Percentiles rank a stretch among this genome's conserved stretches.
These are phyloP conservation scores for Cylindrodendrum hubeiense DNA, from an alignment of 2,329 filamentous ascomycete species.

Conservation along the genomic window DNA sequence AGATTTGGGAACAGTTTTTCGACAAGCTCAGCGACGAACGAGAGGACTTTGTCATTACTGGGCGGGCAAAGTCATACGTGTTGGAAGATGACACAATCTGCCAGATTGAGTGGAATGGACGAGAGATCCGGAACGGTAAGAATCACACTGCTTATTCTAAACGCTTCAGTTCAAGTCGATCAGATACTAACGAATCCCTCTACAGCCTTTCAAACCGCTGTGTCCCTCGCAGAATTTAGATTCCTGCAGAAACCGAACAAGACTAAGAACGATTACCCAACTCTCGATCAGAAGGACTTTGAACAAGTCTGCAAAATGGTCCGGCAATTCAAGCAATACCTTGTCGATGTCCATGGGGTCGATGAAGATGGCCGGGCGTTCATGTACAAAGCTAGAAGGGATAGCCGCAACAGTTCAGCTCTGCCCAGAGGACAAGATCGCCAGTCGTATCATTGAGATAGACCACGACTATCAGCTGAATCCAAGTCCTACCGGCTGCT, in stretches of 20 bases:
- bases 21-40: slow-evolving; percentile 17
- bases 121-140: slow-evolving; percentile 19
- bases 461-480: too few relatives aligned
- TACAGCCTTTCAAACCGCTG: slow-evolving; percentile 22
- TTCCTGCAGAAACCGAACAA: slow-evolving; percentile 8
- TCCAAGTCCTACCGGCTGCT: too few relatives aligned
- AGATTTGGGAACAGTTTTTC: slow-evolving; percentile 41
- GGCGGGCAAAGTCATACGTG: slow-evolving; percentile 11
- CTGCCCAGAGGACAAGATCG: too few relatives aligned
- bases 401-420: not conserved
- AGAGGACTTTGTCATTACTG: slow-evolving; percentile 13
- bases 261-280: not conserved
- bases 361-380: not conserved
- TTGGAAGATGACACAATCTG: slow-evolving; percentile 4
- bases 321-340: slow-evolving; percentile 5
- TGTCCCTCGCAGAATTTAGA: slow-evolving; percentile 16
- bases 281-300: slow-evolving; percentile 9
- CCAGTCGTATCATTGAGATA: too few relatives aligned
- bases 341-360: not conserved
- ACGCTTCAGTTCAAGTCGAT: not conserved
- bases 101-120: slow-evolving; percentile 10
- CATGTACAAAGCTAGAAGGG: not conserved
- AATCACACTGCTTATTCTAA: too few relatives aligned
- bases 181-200: not conserved
- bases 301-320: slow-evolving; percentile 6